Conservation (phyloP, 164 flowering plant genomes). For the Annona cherimola region DNA sequence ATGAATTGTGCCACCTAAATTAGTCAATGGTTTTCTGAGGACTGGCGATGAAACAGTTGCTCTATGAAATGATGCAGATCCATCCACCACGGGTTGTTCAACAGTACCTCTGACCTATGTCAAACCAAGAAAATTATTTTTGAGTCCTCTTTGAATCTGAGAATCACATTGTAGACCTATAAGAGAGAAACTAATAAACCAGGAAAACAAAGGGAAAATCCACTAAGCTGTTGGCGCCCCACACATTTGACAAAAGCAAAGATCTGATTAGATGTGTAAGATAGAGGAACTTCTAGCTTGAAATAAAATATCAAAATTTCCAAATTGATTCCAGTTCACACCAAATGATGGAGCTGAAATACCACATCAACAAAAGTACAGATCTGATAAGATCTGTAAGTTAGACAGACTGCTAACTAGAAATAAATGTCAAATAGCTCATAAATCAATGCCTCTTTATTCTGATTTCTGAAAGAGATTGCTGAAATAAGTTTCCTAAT, state of each 20-base stretch:
- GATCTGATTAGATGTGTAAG: too few species aligned
- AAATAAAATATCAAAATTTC: too few species aligned
- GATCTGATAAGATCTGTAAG: not conserved
- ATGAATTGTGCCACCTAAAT: slow-evolving; percentile 81
- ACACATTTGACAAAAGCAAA: too few species aligned
- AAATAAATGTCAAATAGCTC: not conserved
- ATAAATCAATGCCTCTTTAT: not conserved
- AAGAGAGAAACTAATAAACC: not conserved
- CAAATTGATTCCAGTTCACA: too few species aligned
- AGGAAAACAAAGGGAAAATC: not conserved
- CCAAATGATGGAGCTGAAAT: too few species aligned
- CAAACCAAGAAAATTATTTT: not conserved
- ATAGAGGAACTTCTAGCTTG: too few species aligned
- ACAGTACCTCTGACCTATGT: slow-evolving; percentile 95
- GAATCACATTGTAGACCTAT: not conserved
- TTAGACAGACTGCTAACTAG: not conserved
- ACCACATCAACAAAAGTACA: not conserved
- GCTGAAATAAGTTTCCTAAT: slow-evolving; percentile 1
- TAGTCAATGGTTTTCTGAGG: slow-evolving; percentile 79
- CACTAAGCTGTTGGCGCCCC: too few species aligned
- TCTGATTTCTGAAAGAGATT: not conserved
- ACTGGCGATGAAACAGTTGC: slow-evolving; percentile 94
- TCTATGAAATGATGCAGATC: slow-evolving; percentile 89
- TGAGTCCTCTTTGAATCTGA: not conserved
- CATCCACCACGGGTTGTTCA: slow-evolving; percentile 88